These are phyloP conservation scores for Platismatia glauca DNA, from an alignment of 495 filamentous ascomycete genomes.

Conservation along the genomic window DNA sequence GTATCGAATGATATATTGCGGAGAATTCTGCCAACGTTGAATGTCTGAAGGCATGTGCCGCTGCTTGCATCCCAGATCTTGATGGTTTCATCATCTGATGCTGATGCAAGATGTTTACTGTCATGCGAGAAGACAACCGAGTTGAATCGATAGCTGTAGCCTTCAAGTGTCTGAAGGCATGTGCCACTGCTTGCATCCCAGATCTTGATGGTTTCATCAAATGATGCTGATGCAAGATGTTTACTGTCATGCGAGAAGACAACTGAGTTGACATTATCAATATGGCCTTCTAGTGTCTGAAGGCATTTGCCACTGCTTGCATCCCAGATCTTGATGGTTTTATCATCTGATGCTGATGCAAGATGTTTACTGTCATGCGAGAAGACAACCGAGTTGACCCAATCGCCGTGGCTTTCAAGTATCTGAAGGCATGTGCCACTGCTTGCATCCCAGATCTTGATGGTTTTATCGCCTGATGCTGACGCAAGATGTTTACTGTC, in stretches of 20 bases:
- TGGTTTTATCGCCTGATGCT: too few relatives aligned
- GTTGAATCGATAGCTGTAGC: conserved; percentile 9
- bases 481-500: too few relatives aligned
- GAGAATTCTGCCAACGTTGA: too few relatives aligned
- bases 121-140: conserved; percentile 13
- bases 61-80: conserved; percentile 28
- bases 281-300: conserved; percentile 16
- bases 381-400: too few relatives aligned
- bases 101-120: conserved; percentile 15
- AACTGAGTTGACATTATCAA: background rate
- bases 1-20: too few relatives aligned
- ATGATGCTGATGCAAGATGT: conserved; percentile 20
- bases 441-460: too few relatives aligned
- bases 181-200: conserved; percentile 22
- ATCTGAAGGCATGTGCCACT: too few relatives aligned
- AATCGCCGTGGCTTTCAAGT: too few relatives aligned
- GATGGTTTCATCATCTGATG: conserved; percentile 23
- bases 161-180: background rate
- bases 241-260: conserved; percentile 12
- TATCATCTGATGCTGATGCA: conserved; percentile 25
- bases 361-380: conserved; percentile 7
- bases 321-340: conserved; percentile 30
- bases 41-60: too few relatives aligned
- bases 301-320: too few relatives aligned
- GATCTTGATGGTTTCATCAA: conserved; percentile 27